These are phyloP conservation scores for Phycomyces blakesleeanus DNA, from an alignment of 192 early-diverging fungal genomes.

Conservation along the genomic window DNA sequence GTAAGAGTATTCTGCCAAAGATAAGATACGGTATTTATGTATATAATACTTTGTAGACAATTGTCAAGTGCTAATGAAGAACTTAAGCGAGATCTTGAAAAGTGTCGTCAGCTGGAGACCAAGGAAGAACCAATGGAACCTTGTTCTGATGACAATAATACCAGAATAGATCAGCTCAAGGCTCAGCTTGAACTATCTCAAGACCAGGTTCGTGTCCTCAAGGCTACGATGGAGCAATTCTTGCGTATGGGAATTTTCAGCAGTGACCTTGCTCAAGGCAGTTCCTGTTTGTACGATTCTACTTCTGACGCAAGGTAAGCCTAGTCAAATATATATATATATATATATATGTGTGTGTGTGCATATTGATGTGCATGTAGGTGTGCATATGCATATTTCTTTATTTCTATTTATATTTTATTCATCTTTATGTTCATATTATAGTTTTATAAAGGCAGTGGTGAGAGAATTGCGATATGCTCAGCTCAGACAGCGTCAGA, in stretches of 20 bases:
- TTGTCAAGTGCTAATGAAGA: background rate
- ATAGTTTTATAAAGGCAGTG: background rate
- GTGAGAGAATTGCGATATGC: background rate
- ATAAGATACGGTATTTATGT: too few species aligned
- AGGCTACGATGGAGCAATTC: conserved; percentile 34
- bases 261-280: conserved; percentile 7
- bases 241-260: conserved; percentile 25
- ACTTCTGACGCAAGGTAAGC: conserved; percentile 1
- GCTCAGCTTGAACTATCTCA: conserved; percentile 24
- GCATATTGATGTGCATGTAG: too few species aligned
- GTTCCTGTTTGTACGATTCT: background rate
- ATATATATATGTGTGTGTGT: too few species aligned
- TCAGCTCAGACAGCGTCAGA: background rate
- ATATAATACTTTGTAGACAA: conserved; percentile 11
- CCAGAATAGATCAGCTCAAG: background rate
- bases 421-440: background rate
- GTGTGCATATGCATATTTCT: background rate
- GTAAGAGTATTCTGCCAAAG: too few species aligned
- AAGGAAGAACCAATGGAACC: background rate
- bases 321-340: too few species aligned
- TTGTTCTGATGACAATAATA: background rate
- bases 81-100: background rate
- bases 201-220: conserved; percentile 21
- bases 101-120: background rate
- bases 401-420: background rate